phyloP scores from a whole-genome alignment of 2,329 filamentous ascomycete genomes.

The Elsinoe necatrix region DNA sequence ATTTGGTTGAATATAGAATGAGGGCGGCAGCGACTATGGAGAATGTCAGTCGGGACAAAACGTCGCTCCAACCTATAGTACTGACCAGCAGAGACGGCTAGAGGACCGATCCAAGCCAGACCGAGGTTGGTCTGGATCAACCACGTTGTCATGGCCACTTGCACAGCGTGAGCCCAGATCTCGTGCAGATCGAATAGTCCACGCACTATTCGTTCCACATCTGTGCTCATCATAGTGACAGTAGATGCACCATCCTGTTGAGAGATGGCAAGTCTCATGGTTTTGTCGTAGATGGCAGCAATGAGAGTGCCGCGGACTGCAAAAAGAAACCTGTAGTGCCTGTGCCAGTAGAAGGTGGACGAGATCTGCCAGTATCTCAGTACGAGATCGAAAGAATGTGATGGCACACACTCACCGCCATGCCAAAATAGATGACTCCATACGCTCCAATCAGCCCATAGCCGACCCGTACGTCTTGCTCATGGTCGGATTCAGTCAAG shows the following conservation, averaged over 20 bases:
- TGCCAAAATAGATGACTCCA: conserved; percentile 27
- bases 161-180: conserved; percentile 31
- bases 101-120: conserved; percentile 40
- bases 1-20: background rate
- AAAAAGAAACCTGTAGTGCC: conserved; percentile 8
- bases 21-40: background rate
- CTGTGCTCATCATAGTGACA: conserved; percentile 31
- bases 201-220: conserved; percentile 30
- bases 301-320: conserved; percentile 15
- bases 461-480: conserved; percentile 18
- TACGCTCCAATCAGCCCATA: conserved; percentile 29
- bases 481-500: background rate
- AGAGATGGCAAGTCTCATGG: background rate
- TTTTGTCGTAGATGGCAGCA: conserved; percentile 9
- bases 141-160: conserved; percentile 40
- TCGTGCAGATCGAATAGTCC: conserved; percentile 31
- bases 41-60: conserved; percentile 13
- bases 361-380: background rate
- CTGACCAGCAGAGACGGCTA: conserved; percentile 36
- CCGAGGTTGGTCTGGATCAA: conserved; percentile 43
- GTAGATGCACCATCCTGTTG: conserved; percentile 25
- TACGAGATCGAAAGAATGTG: background rate
- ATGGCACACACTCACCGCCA: conserved; percentile 25
- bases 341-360: conserved; percentile 15
- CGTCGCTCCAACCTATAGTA: conserved; percentile 1